Conservation (phyloP, 139 green algal genomes). For the Zygnema cylindricum region DNA sequence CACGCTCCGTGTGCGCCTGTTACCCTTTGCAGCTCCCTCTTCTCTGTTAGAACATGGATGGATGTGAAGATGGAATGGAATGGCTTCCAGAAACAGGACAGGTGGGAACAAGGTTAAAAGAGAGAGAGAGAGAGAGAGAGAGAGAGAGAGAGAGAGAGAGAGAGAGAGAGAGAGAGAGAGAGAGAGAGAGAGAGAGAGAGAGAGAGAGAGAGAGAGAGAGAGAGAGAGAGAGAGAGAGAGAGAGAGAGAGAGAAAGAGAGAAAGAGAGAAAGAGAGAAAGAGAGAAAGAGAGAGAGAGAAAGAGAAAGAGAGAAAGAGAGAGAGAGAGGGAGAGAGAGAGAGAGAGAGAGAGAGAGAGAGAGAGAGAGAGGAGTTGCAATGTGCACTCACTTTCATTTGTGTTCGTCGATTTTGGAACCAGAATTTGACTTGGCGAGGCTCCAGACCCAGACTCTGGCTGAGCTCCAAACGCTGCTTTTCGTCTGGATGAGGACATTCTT, state of each 20-base stretch:
- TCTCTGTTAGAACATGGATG: too few relatives aligned
- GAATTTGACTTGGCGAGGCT: conserved; percentile 56
- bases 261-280: too few relatives aligned
- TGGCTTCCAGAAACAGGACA: neutral
- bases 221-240: too few relatives aligned
- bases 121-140: conserved; percentile 13
- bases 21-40: neutral
- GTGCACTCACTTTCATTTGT: conserved; percentile 40
- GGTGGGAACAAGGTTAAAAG: too few relatives aligned
- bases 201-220: too few relatives aligned
- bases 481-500: conserved; percentile 51
- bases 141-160: neutral
- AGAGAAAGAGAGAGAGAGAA: too few relatives aligned
- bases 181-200: too few relatives aligned
- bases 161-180: too few relatives aligned
- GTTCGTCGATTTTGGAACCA: conserved; percentile 58
- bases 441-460: conserved; percentile 42
- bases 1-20: conserved; percentile 41
- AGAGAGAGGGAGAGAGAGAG: neutral
- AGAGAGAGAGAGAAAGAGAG: too few relatives aligned
- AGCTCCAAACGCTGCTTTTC: conserved; percentile 52
- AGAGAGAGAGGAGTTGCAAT: neutral
- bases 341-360: neutral
- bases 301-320: neutral
- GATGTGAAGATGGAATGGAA: too few relatives aligned